Percentiles rank a stretch among this genome's conserved stretches.
Evolutionary conservation across 768 basidiomycete genomes (phyloP).

Genomic region (Cystofilobasidium capitatum): DNA sequence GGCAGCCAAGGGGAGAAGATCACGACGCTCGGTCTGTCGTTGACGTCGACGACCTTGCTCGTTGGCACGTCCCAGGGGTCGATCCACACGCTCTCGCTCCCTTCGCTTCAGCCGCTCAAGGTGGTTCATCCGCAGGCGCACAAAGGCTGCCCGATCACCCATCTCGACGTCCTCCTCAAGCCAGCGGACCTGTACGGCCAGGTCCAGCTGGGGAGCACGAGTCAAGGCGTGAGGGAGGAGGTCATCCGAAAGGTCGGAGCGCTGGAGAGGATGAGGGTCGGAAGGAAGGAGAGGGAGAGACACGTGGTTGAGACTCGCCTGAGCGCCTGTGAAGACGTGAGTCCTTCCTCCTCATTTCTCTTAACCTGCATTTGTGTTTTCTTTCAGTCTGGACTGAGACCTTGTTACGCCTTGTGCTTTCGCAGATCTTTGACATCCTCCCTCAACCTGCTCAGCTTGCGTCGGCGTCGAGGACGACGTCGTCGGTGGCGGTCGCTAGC

Average conservation of each 20-base stretch:
- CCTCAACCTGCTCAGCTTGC: neutral
- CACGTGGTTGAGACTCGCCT: conserved; percentile 31
- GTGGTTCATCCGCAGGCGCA: conserved; percentile 53
- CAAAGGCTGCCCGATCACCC: conserved; percentile 56
- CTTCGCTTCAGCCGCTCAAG: conserved; percentile 80
- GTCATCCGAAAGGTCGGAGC: conserved; percentile 37
- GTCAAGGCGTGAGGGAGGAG: conserved; percentile 26
- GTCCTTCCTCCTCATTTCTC: neutral
- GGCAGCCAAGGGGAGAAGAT: conserved; percentile 64
- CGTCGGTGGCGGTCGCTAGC: neutral
- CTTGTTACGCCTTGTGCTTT: neutral
- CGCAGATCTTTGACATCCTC: conserved; percentile 14
- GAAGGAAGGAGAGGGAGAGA: conserved; percentile 29
- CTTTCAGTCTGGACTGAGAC: neutral
- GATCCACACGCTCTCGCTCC: conserved; percentile 73
- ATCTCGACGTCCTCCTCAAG: conserved; percentile 67
- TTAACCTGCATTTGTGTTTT: neutral
- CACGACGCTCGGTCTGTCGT: conserved; percentile 62
- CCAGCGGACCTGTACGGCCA: conserved; percentile 82
- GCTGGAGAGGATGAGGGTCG: conserved; percentile 38
- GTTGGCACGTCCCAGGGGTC: conserved; percentile 65
- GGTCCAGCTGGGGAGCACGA: conserved; percentile 46
- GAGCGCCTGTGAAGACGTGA: conserved; percentile 23
- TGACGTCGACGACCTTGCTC: conserved; percentile 68
- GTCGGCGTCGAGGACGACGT: neutral